Evolutionary conservation across 257 asterid genomes (phyloP), one percentile per base, ranked within the genome.

Genomic region (Gentiana dahurica): DNA sequence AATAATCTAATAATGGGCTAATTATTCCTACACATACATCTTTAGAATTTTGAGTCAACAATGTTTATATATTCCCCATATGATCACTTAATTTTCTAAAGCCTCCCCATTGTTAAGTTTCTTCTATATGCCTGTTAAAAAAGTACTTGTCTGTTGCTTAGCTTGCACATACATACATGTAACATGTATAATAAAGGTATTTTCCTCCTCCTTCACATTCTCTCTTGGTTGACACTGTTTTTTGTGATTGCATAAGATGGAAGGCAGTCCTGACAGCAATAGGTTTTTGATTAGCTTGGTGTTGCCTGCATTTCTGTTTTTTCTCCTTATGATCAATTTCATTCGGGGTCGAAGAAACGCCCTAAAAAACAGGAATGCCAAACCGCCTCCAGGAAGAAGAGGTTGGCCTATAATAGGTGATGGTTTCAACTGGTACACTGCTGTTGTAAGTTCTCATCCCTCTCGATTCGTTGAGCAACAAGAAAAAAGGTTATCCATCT

Each of bases 371-470:
- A 24, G 58, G 13, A 62, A 69, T 9, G 45, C 36, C 7, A 78
- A 71, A 65, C 65, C 83, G 47, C 97, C 97, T 63, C 95, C 95
- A 0, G 97, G 97, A 35, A 69, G 80, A 61, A 76, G 86, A 59
- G 89, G 97, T 34, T 89, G 89, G 89, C 94, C 87, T 37, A 54
- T 81, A 5, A 67, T 89, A 39, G 95, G 94, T 4, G 86, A 89
- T 55, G 79, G 92, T 75, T 71, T 89, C 67, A 77, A 71, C 53
- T 86, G 95, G 97, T 89, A 89, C 54, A 89, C 80, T 54, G 92
- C 94, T 15, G 95, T 75, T 49, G 87, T 90, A 11, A 77, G 97
- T 68, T 78, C 95, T 70, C 97, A 89, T 53, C 97, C 97, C 12
- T 86, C 92, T 2, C 45, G 67, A 37, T 89, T 86, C 43, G 97